These are phyloP conservation scores for Ascochyta koolunga DNA, from an alignment of 2,329 filamentous ascomycete species.

Conservation along the genomic window DNA sequence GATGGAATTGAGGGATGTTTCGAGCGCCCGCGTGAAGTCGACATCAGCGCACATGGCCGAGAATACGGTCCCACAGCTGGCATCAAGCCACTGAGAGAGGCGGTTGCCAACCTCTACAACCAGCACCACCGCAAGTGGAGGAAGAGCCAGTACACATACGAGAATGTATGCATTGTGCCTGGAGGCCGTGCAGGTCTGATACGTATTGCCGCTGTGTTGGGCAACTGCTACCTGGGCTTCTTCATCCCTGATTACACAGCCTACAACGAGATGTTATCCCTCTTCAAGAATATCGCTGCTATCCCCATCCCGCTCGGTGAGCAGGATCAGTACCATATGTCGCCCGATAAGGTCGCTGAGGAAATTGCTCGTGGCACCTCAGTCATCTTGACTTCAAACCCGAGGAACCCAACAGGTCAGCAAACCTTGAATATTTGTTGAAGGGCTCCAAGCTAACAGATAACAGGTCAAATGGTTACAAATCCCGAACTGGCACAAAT, in stretches of 20 bases:
- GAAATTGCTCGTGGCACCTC: conserved; percentile 79
- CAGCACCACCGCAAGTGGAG: conserved; percentile 88
- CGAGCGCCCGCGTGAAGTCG: conserved; percentile 76
- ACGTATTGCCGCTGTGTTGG: conserved; percentile 90
- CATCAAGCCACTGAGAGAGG: conserved; percentile 87
- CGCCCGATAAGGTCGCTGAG: conserved; percentile 89
- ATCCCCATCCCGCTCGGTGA: conserved; percentile 71
- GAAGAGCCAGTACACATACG: conserved; percentile 90
- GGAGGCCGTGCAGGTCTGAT: conserved; percentile 92
- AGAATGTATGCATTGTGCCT: conserved; percentile 96
- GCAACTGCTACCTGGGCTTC: conserved; percentile 90
- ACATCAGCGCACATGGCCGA: conserved; percentile 76
- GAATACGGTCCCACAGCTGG: conserved; percentile 94
- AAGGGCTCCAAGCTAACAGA: no score
- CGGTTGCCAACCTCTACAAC: conserved; percentile 92
- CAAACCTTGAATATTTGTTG: no score
- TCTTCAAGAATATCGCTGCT: conserved; percentile 78
- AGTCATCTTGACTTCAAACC: conserved; percentile 93
- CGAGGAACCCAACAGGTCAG: conserved; percentile 81
- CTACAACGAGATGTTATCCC: conserved; percentile 95
- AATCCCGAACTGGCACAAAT: conserved; percentile 88
- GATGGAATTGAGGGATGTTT: conserved; percentile 92
- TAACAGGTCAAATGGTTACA: conserved; percentile 84
- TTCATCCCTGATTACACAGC: conserved; percentile 94
- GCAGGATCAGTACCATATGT: conserved; percentile 89